A percentile compares a stretch with the other conserved stretches of the same genome.
phyloP scores from a whole-genome alignment of 2,329 filamentous ascomycete genomes.

The Sclerotiophoma versabilis region DNA sequence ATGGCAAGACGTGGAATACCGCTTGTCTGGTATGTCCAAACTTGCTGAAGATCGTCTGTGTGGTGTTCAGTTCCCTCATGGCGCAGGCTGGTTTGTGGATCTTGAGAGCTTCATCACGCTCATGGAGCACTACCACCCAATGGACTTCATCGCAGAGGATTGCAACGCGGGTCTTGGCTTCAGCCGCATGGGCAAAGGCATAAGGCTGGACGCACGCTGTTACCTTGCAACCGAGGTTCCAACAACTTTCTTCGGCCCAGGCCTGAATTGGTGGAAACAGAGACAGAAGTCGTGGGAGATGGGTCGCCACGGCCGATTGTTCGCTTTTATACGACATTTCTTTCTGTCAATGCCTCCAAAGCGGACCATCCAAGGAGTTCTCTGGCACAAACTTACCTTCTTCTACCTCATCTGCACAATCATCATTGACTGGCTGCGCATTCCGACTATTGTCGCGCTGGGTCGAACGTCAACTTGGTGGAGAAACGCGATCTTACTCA shows the following conservation, averaged over 20 bases:
- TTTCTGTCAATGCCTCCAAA: constrained; percentile 15
- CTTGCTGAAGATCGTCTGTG: constrained; percentile 20
- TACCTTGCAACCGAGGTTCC: constrained; percentile 24
- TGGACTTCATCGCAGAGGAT: constrained; percentile 28
- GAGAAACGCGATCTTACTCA: constrained; percentile 15
- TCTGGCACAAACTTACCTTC: constrained; percentile 20
- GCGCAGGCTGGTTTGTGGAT: constrained; percentile 26
- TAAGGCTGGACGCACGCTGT: constrained; percentile 17
- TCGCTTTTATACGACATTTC: constrained; percentile 18
- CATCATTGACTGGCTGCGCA: constrained; percentile 23
- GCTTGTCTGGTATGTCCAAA: constrained; percentile 19
- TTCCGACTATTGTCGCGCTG: constrained; percentile 19
- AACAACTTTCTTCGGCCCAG: constrained; percentile 21
- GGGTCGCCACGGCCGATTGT: constrained; percentile 24
- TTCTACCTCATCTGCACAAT: constrained; percentile 23
- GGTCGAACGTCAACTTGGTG: constrained; percentile 13
- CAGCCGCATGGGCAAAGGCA: constrained; percentile 21
- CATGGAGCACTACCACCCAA: constrained; percentile 20
- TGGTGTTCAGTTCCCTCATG: constrained; percentile 22
- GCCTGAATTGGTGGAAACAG: constrained; percentile 27
- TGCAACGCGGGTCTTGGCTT: constrained; percentile 18
- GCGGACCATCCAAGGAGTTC: constrained; percentile 15
- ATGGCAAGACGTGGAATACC: constrained; percentile 25
- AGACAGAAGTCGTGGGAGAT: constrained; percentile 26
- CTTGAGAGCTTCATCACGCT: constrained; percentile 21